Base-by-base conservation (phyloP, 805 yeast species). In the Candida coquimbonensis region DNA sequence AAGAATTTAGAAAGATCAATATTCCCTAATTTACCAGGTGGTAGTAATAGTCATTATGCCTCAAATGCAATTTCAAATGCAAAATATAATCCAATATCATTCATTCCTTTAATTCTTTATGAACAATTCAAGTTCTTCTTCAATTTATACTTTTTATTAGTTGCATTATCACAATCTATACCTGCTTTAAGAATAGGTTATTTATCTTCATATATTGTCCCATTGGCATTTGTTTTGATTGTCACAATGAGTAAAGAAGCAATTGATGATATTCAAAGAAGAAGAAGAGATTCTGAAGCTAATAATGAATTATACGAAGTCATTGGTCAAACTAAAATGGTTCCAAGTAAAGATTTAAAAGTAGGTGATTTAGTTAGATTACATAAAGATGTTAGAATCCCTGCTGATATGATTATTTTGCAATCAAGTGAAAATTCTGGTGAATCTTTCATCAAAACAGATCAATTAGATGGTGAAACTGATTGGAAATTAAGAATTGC, bases 231-330 rank as follows among this genome's bases (percentile, higher is more conserved):
- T 70, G 99, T 93, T 14, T 68, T 93, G 36, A 70, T 85, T 0
- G 95, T 93, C 7, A 95, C 99, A 1, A 90, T 95, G 96, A 69
- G 83, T 54, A 93, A 93, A 63, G 99, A 93, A 62, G 98, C 97
- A 0, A 73, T 86, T 54, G 99, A 93, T 66, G 99, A 93, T 65
- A 75, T 91, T 9, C 85, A 83, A 48, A 80, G 99, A 60, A 75
- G 98, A 43, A 75, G 93, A 50, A 77, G 99, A 51, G 99, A 93
- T 63, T 71, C 70, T 39, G 98, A 90, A 55, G 88, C 95, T 41
- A 93, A 93, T 59, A 78, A 77, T 56, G 97, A 93, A 64, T 63
- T 72, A 5, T 93, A 82, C 61, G 90, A 86, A 54, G 87, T 88
- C 3, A 56, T 86, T 35, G 75, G 74, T 59, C 65, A 61, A 42